Evolutionary conservation across 106 monocot genomes (phyloP).

Genomic region (Chionographis japonica): DNA sequence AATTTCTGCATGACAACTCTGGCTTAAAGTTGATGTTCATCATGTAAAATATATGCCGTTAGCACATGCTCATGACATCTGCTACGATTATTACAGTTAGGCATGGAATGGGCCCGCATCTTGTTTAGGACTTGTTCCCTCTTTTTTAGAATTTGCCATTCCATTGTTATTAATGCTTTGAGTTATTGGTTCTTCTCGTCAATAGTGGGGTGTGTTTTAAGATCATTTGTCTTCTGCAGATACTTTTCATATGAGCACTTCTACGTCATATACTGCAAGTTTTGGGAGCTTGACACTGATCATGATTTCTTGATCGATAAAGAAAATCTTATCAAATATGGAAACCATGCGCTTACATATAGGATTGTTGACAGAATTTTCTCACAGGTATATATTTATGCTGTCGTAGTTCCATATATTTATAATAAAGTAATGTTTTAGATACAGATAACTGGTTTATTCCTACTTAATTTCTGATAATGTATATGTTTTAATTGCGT

Average conservation of each 20-base stretch:
- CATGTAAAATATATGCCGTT: too few relatives aligned
- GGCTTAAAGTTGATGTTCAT: too few relatives aligned
- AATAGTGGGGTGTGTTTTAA: neutral
- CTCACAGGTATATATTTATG: constrained; percentile 56
- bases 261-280: constrained; percentile 99
- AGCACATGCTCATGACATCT: too few relatives aligned
- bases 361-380: constrained; percentile 96
- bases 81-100: too few relatives aligned
- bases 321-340: constrained; percentile 95
- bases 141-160: too few relatives aligned
- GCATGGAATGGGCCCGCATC: neutral
- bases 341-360: constrained; percentile 89
- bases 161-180: too few relatives aligned
- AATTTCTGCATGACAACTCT: too few relatives aligned
- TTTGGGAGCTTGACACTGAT: constrained; percentile 98
- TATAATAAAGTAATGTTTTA: too few relatives aligned
- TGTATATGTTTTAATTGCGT: constrained; percentile 1
- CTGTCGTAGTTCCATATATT: neutral
- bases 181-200: too few relatives aligned
- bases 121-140: too few relatives aligned
- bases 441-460: neutral
- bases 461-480: neutral
- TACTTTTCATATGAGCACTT: constrained; percentile 99
- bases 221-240: constrained; percentile 24
- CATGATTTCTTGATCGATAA: constrained; percentile 96